Evolutionary conservation across 345 rosid genomes (phyloP).

Genomic region (Trapa incisa): DNA sequence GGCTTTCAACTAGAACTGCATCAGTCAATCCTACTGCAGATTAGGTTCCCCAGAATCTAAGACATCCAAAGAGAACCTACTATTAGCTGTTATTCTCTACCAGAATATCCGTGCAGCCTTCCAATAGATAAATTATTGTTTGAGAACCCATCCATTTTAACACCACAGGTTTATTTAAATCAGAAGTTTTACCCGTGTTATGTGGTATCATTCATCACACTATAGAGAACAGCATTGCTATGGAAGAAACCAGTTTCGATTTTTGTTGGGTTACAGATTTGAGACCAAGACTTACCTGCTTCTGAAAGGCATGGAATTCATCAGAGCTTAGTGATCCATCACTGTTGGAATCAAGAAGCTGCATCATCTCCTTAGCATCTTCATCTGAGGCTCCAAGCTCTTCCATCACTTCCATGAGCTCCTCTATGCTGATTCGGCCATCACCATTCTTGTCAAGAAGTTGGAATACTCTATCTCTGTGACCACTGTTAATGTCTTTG

Average conservation of each 20-base stretch:
- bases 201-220: background rate
- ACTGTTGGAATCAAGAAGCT: conserved; percentile 79
- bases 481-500: conserved; percentile 34
- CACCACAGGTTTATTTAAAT: background rate
- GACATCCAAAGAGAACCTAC: background rate
- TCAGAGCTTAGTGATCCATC: conserved; percentile 92
- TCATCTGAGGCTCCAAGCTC: conserved; percentile 94
- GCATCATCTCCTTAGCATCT: conserved; percentile 91
- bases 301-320: conserved; percentile 68
- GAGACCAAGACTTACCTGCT: conserved; percentile 38
- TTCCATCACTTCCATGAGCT: conserved; percentile 90
- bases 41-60: background rate
- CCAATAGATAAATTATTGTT: background rate
- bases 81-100: background rate
- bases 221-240: background rate
- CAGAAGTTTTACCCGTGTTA: background rate
- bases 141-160: background rate
- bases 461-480: conserved; percentile 53
- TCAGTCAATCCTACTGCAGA: background rate
- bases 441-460: conserved; percentile 85
- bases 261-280: background rate
- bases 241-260: background rate
- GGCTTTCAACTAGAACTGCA: background rate
- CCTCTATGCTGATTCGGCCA: conserved; percentile 92
- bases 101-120: background rate